Evolutionary conservation across 192 early-diverging fungal species (phyloP).

Genomic region (Podila minutissima): DNA sequence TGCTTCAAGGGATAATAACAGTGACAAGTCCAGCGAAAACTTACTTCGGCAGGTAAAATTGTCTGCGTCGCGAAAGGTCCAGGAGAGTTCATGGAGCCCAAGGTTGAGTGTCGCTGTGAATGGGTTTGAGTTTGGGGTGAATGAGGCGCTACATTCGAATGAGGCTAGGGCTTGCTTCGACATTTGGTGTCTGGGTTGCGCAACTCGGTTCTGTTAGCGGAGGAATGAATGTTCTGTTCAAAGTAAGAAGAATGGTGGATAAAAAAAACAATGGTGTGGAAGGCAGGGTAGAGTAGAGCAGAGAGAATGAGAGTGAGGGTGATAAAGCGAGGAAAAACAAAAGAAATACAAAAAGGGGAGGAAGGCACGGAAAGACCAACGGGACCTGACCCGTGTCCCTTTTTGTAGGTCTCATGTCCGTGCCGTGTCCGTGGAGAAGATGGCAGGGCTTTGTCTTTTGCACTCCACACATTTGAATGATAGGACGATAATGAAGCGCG

Average conservation of each 20-base stretch:
- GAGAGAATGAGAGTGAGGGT: background rate
- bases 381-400: conserved; percentile 1
- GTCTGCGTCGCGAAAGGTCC: conserved; percentile 4
- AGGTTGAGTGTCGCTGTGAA: conserved; percentile 1
- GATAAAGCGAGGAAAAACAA: background rate
- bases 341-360: background rate
- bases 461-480: no score
- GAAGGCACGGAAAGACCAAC: conserved; percentile 1
- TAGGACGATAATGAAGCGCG: no score
- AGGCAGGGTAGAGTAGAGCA: background rate
- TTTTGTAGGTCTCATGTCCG: background rate
- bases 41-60: background rate
- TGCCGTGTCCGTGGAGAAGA: background rate
- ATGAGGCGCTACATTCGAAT: conserved; percentile 20
- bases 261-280: background rate
- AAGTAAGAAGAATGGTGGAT: no score
- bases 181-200: background rate
- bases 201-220: background rate
- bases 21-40: background rate
- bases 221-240: background rate
- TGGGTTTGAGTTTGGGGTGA: background rate
- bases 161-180: background rate
- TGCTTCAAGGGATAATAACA: background rate
- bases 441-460: no score
- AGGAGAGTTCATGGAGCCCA: conserved; percentile 3